These are phyloP conservation scores for Starmerella kuoi DNA, from an alignment of 805 yeast species.

Conservation along the genomic window DNA sequence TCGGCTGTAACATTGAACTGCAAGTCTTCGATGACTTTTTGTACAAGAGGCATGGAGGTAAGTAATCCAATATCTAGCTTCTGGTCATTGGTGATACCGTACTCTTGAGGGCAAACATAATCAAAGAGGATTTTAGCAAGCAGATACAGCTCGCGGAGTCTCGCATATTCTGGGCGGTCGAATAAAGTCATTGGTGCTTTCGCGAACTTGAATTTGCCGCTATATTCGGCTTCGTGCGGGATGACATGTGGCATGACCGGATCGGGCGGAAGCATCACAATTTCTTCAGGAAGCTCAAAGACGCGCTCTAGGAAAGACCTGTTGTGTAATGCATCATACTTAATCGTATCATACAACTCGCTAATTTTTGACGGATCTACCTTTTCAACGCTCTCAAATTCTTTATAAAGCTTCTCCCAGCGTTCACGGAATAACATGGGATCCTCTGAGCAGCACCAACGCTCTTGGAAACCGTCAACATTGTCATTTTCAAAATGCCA, in stretches of 20 bases:
- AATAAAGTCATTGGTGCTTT: slow-evolving; percentile 37
- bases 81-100: slow-evolving; percentile 91
- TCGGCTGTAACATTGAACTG: slow-evolving; percentile 66
- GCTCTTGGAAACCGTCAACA: slow-evolving; percentile 52
- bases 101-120: slow-evolving; percentile 96
- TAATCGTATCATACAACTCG: slow-evolving; percentile 95
- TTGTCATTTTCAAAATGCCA: slow-evolving; percentile 60
- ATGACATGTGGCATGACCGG: slow-evolving; percentile 26
- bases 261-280: slow-evolving; percentile 33
- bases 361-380: slow-evolving; percentile 96
- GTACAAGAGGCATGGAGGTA: slow-evolving; percentile 87
- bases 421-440: slow-evolving; percentile 81
- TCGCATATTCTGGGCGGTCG: slow-evolving; percentile 66
- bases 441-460: slow-evolving; percentile 97
- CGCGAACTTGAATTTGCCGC: slow-evolving; percentile 26
- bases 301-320: slow-evolving; percentile 75
- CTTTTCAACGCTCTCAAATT: slow-evolving; percentile 82
- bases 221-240: slow-evolving; percentile 26
- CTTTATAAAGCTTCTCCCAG: slow-evolving; percentile 93
- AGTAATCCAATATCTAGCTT: slow-evolving; percentile 89
- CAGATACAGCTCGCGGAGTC: slow-evolving; percentile 76
- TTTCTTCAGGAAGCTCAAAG: slow-evolving; percentile 37
- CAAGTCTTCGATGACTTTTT: slow-evolving; percentile 70
- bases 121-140: slow-evolving; percentile 89
- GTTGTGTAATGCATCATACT: slow-evolving; percentile 93